phyloP scores from a whole-genome alignment of 2,329 filamentous ascomycete species.

The Diaporthe velutina region DNA sequence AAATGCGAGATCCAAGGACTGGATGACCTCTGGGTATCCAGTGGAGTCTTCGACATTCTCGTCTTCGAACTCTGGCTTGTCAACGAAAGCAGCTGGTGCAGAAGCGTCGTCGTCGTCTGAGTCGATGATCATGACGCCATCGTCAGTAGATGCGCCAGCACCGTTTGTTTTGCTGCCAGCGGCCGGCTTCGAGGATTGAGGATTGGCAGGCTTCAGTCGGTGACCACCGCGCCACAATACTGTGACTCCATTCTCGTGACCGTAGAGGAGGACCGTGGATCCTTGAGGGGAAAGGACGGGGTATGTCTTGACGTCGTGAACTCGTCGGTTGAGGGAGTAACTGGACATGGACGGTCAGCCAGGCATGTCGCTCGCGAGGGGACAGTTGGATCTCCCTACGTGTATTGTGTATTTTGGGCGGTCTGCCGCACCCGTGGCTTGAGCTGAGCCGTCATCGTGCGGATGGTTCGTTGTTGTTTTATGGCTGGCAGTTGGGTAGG shows the following conservation, averaged over 20 bases:
- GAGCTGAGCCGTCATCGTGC: slow-evolving; percentile 43
- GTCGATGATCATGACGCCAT: slow-evolving; percentile 73
- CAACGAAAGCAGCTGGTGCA: slow-evolving; percentile 53
- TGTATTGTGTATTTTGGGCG: slow-evolving; percentile 62
- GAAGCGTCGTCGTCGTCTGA: slow-evolving; percentile 69
- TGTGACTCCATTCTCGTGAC: slow-evolving; percentile 73
- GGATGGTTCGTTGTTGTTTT: background rate
- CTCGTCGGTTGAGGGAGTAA: slow-evolving; percentile 69
- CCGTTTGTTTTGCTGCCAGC: slow-evolving; percentile 65
- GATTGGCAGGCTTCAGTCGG: slow-evolving; percentile 64
- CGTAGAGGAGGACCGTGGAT: slow-evolving; percentile 73
- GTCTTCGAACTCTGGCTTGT: slow-evolving; percentile 72
- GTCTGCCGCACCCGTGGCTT: slow-evolving; percentile 60
- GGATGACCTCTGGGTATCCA: slow-evolving; percentile 65
- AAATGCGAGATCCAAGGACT: slow-evolving; percentile 72
- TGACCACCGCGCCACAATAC: slow-evolving; percentile 74
- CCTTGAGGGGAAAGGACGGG: slow-evolving; percentile 73
- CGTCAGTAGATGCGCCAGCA: slow-evolving; percentile 51
- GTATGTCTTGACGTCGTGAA: slow-evolving; percentile 72
- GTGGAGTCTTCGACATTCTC: slow-evolving; percentile 60
- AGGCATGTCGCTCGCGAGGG: background rate
- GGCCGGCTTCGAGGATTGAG: slow-evolving; percentile 43
- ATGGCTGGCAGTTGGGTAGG: background rate
- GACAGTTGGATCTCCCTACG: slow-evolving; percentile 50
- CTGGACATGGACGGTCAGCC: slow-evolving; percentile 50